Base-by-base conservation (phyloP, 1,139 yeast species). In the Arxiozyma heterogenica region DNA sequence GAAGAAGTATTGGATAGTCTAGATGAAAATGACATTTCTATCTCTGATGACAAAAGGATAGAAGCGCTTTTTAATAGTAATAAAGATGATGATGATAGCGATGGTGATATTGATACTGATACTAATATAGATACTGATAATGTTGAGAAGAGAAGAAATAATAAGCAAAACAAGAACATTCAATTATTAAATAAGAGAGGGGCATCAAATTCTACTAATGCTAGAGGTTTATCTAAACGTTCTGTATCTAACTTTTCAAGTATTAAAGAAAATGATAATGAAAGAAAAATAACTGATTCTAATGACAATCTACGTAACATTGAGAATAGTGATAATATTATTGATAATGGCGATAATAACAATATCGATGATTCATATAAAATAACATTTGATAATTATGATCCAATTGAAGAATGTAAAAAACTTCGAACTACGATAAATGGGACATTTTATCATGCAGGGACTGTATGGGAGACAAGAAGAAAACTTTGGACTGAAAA, bases 401-500 rank as follows among this genome's bases (percentile, higher is more conserved):
- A 70, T 54, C 59, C 68, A 0, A 69, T 61, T 1, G 55, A 54
- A 3, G 73, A 71, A 55, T 71, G 71, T 27, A 58, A 57, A 9
- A 59, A 57, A 43, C 64, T 71, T 44, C 67, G 71, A 60, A 55
- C 54, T 12, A 53, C 62, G 38, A 47, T 54, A 6, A 56, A 59
- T 1, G 64, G 55, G 18, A 72, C 72, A 4, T 73, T 73, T 52
- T 61, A 61, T 42, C 63, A 74, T 4, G 90, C 87, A 6, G 75
- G 75, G 25, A 65, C 69, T 4, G 72, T 84, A 25, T 86, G 90
- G 91, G 76, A 77, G 53, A 70, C 73, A 54, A 77, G 88, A 57
- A 73, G 90, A 52, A 64, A 68, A 11, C 75, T 79, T 53, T 85
- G 94, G 94, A 47, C 52, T 12, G 45, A 51, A 34, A 38, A 30